Evolutionary conservation across 106 monocot species (phyloP).

Genomic region (Alisma plantagoaquatica): DNA sequence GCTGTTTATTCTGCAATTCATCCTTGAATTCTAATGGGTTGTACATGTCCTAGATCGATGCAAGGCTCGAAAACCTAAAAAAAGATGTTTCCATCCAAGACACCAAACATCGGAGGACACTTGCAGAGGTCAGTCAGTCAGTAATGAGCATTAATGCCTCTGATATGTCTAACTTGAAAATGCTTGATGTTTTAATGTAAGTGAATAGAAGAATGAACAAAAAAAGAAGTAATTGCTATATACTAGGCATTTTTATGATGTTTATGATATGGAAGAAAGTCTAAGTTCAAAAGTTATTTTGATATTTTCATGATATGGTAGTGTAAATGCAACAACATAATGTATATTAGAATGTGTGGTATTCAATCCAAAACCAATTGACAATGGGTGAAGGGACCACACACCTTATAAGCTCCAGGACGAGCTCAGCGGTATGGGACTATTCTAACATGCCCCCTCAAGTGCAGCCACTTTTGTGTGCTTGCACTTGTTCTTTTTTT

Average conservation of each 20-base stretch:
- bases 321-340: too few relatives aligned
- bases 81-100: constrained; percentile 77
- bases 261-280: neutral
- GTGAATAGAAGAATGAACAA: neutral
- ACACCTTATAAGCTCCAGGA: too few relatives aligned
- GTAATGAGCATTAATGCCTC: too few relatives aligned
- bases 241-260: neutral
- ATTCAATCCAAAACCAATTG: too few relatives aligned
- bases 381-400: too few relatives aligned
- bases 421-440: too few relatives aligned
- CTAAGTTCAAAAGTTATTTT: neutral
- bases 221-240: neutral
- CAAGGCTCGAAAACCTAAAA: constrained; percentile 81
- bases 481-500: too few relatives aligned
- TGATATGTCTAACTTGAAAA: too few relatives aligned
- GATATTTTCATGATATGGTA: neutral
- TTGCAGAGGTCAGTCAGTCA: constrained; percentile 82
- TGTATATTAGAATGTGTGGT: too few relatives aligned
- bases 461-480: too few relatives aligned
- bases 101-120: constrained; percentile 80
- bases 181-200: neutral
- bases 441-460: too few relatives aligned
- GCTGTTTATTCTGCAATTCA: neutral
- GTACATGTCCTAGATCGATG: constrained; percentile 45
- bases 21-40: neutral